Conservation (phyloP, 2,329 filamentous ascomycete genomes). For the Aspergillus sojae region DNA sequence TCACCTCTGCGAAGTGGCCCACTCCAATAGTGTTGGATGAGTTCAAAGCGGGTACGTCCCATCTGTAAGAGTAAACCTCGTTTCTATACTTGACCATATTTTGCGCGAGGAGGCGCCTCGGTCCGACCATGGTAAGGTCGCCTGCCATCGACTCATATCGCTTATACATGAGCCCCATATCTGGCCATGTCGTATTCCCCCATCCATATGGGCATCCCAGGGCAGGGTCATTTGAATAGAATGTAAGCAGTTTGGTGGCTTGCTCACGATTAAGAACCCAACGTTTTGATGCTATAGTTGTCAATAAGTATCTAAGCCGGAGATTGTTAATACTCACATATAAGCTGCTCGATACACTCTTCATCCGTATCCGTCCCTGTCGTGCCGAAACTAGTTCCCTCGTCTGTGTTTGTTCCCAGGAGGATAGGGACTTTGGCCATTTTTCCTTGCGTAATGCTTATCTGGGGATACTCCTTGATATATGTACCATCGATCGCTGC, state of each 20-base stretch:
- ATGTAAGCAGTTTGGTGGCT: constrained; percentile 45
- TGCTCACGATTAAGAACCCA: constrained; percentile 28
- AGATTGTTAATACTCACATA: constrained; percentile 17
- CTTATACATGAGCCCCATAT: constrained; percentile 31
- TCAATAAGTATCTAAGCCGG: constrained; percentile 7
- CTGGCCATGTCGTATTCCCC: constrained; percentile 34
- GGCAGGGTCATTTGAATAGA: constrained; percentile 56
- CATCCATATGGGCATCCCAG: constrained; percentile 52
- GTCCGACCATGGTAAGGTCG: constrained; percentile 32
- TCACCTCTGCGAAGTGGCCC: constrained; percentile 35
- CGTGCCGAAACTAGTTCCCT: constrained; percentile 61
- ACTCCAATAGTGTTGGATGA: constrained; percentile 30
- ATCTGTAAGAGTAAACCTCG: constrained; percentile 32
- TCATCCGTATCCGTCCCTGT: constrained; percentile 56
- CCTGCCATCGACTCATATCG: constrained; percentile 35
- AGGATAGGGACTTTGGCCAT: constrained; percentile 67
- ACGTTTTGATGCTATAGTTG: constrained; percentile 25
- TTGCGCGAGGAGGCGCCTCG: constrained; percentile 31
- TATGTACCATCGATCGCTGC: constrained; percentile 60
- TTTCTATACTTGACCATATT: constrained; percentile 25
- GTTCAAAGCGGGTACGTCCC: constrained; percentile 34
- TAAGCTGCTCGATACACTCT: constrained; percentile 49
- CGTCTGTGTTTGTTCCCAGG: constrained; percentile 66
- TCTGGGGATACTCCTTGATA: constrained; percentile 55
- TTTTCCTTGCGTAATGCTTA: constrained; percentile 58